Conservation (phyloP, 1,284 basidiomycete species). For the Papiliotrema laurentii region DNA sequence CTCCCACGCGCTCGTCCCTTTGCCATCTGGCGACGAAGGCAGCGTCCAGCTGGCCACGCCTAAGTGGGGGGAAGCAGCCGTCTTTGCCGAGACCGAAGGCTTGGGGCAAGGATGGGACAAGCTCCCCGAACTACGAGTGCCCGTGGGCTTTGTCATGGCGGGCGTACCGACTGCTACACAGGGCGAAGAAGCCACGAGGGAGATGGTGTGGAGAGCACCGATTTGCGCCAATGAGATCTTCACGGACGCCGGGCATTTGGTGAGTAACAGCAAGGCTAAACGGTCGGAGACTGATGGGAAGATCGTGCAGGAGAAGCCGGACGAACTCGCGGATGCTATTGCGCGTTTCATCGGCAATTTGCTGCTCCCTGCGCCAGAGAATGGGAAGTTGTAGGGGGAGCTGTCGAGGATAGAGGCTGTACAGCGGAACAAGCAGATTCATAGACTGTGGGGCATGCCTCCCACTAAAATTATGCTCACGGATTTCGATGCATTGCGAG, state of each 20-base stretch:
- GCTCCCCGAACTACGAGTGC: conserved; percentile 20
- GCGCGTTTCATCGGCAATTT: conserved; percentile 29
- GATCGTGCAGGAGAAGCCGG: conserved; percentile 38
- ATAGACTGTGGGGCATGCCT: too few species aligned
- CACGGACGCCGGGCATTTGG: conserved; percentile 34
- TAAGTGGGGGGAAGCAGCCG: conserved; percentile 29
- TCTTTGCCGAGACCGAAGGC: conserved; percentile 30
- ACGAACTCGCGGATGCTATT: conserved; percentile 28
- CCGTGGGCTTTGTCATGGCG: conserved; percentile 34
- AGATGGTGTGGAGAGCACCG: conserved; percentile 35
- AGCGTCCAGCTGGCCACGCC: conserved; percentile 33
- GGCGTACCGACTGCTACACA: conserved; percentile 19
- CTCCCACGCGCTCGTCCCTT: conserved; percentile 57
- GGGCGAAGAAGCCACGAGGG: conserved; percentile 23
- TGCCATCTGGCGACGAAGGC: conserved; percentile 12
- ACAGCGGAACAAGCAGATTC: too few species aligned
- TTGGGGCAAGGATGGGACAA: conserved; percentile 31
- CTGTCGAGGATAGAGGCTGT: not conserved
- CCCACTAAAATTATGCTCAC: too few species aligned
- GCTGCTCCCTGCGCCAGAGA: not conserved
- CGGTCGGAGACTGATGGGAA: conserved; percentile 1
- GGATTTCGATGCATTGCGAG: too few species aligned
- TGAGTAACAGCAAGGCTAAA: conserved; percentile 8
- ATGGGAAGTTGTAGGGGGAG: not conserved
- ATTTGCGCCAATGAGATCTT: conserved; percentile 26